phyloP scores from a whole-genome alignment of 306 rosid species.

The Pyrus pyrifolia region DNA sequence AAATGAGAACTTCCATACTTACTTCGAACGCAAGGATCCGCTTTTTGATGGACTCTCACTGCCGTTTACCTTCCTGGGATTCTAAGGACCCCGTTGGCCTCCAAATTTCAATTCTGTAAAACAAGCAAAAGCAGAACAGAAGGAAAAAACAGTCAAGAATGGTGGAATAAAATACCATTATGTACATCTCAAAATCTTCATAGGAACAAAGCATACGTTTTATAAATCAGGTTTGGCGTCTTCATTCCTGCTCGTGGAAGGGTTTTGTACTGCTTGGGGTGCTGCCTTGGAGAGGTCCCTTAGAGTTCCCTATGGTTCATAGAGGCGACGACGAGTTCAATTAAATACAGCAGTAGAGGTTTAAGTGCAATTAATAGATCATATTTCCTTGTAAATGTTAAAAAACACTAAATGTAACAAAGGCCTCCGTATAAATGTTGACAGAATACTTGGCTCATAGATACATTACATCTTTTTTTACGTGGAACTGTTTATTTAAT shows the following conservation, averaged over 20 bases:
- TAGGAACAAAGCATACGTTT: neutral
- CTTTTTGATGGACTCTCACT: neutral
- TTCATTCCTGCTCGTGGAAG: conserved; percentile 43
- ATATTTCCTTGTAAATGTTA: neutral
- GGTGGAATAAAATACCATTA: neutral
- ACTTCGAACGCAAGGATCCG: conserved; percentile 4
- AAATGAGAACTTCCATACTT: conserved; percentile 5
- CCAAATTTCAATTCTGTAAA: conserved; percentile 34
- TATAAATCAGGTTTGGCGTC: conserved; percentile 7
- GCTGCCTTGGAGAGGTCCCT: conserved; percentile 54
- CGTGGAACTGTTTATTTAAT: neutral
- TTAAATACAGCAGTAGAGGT: neutral
- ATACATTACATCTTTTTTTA: no score
- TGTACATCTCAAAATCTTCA: neutral
- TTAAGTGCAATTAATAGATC: neutral
- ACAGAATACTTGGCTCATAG: no score
- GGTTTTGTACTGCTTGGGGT: conserved; percentile 33
- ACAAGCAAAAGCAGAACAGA: neutral
- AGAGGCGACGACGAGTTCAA: neutral
- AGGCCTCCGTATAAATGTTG: no score
- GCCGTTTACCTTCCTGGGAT: conserved; percentile 25
- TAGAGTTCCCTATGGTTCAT: conserved; percentile 49
- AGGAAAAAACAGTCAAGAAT: neutral
- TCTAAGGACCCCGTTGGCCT: conserved; percentile 25
- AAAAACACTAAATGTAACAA: no score